A percentile compares a stretch with the other conserved stretches of the same genome.
Conservation (phyloP, 495 filamentous ascomycete genomes). For the Penicillium verhagenii region DNA sequence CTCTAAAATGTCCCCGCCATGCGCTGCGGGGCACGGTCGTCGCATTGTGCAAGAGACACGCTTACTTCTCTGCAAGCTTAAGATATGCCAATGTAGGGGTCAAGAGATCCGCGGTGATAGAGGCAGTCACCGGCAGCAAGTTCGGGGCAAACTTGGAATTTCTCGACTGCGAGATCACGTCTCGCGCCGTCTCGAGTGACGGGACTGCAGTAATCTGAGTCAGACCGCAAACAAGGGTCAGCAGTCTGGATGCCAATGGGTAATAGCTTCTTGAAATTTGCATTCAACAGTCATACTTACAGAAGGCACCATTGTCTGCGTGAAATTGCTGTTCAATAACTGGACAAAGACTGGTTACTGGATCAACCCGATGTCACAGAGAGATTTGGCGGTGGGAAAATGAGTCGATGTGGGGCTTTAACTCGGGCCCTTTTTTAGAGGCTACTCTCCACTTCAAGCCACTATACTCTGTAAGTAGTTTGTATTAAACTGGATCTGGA, state of each 20-base stretch:
- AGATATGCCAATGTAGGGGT: constrained; percentile 91
- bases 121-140: constrained; percentile 78
- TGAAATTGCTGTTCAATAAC: neutral
- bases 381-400: constrained; percentile 30
- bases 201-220: constrained; percentile 40
- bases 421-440: constrained; percentile 7
- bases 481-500: neutral
- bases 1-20: constrained; percentile 2
- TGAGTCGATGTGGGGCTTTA: constrained; percentile 21
- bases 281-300: constrained; percentile 21
- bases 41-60: constrained; percentile 16
- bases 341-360: neutral
- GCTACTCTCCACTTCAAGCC: neutral
- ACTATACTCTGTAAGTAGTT: neutral
- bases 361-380: constrained; percentile 15
- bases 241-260: neutral
- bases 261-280: neutral
- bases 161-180: constrained; percentile 52
- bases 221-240: constrained; percentile 15
- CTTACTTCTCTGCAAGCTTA: constrained; percentile 75
- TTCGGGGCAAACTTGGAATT: constrained; percentile 64
- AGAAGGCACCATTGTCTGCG: constrained; percentile 34
- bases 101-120: constrained; percentile 85
- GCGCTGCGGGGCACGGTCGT: constrained; percentile 3
- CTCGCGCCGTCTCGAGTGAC: constrained; percentile 43